Base-by-base conservation (phyloP, 495 filamentous ascomycete species). In the Tuber calosporum region DNA sequence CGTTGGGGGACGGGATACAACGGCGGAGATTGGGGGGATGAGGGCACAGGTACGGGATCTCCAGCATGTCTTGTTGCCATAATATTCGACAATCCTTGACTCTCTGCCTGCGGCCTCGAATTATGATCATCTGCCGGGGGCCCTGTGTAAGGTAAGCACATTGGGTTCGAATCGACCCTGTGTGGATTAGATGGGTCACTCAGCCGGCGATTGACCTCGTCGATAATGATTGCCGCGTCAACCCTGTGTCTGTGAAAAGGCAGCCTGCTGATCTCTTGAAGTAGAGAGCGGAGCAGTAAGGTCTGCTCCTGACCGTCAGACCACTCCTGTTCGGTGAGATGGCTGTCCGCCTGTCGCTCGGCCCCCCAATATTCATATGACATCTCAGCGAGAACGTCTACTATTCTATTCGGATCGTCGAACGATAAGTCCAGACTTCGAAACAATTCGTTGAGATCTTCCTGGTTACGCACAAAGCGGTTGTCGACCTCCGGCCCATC, bases 161-260 rank as follows among this genome's bases (percentile, higher is more conserved):
- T 72, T 75, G 75, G 75, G 34, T 48, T 42, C 38, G 68, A 41
- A 42, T 58, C 26, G 45, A 77, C 38, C 34, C 4, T 4, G 13
- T 7, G 37, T 2, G 70, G 67, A 17, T 37, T 7, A 9, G 4
- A n/a, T 17, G 26, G 11, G 13, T 43, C 70, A 11, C 8, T 2
- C 1, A 68, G 36, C 58, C 75, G 67, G 20, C 42, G 34, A n/a
- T 40, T 1, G 11, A 78, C 39, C 42, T 78, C 76, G 1, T 37
- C 9, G 26, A 78, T 62, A 36, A 78, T 78, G 45, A 67, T 77
- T 20, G 39, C 67, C 6, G 76, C 76, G 66, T 78, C 76, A 30
- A 58, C 36, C 8, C 76, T 75, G 62, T 78, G 76, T 36, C 76
- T 53, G 66, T 78, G 76, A 15, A 45, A 45, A 13, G 22, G 53